phyloP scores from a whole-genome alignment of 1,284 basidiomycete genomes.

The Boletus mariae region DNA sequence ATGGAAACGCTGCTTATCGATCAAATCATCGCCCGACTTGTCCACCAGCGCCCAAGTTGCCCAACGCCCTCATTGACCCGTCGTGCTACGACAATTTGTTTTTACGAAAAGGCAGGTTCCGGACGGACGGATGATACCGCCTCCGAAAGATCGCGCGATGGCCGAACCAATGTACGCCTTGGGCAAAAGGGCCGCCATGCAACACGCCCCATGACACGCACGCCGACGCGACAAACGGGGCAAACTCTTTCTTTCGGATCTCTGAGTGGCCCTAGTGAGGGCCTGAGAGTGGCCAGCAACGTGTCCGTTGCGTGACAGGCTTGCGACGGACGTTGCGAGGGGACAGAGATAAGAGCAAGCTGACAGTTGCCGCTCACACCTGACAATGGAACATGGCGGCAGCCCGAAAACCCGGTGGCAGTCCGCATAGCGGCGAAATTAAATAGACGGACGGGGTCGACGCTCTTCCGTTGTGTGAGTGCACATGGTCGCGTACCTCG shows the following conservation, averaged over 20 bases:
- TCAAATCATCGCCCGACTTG: background rate
- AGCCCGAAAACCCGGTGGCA: background rate
- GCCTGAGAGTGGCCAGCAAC: background rate
- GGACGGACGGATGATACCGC: slow-evolving; percentile 2
- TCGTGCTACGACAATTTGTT: background rate
- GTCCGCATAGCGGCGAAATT: background rate
- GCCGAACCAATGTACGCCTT: background rate
- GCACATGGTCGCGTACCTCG: background rate
- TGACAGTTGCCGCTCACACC: background rate
- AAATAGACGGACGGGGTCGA: background rate
- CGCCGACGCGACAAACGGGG: background rate
- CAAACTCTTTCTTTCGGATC: background rate
- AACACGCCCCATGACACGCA: background rate
- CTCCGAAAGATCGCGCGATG: background rate
- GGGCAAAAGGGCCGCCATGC: background rate
- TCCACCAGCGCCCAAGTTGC: no score
- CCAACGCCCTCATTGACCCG: slow-evolving; percentile 5
- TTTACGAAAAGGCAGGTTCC: background rate
- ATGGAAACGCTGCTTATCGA: background rate
- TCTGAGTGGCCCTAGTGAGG: background rate
- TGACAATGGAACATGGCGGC: background rate
- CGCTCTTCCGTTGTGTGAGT: background rate
- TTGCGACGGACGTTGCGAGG: background rate
- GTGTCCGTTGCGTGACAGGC: background rate
- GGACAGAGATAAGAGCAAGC: background rate